phyloP scores from a whole-genome alignment of 257 asterid genomes.

The Coffea canephora region DNA sequence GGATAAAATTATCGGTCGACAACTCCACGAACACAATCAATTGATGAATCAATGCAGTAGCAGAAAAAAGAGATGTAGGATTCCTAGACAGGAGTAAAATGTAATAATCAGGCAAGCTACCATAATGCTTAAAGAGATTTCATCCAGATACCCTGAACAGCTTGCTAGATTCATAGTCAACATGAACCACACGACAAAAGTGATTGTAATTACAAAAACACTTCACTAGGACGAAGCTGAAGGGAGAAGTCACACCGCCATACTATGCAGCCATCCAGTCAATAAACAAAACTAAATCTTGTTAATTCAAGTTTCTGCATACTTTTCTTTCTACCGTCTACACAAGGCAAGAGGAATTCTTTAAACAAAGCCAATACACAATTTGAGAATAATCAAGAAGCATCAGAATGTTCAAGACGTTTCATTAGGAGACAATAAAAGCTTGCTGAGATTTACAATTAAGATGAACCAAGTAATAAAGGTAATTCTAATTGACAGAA shows the following conservation, averaged over 20 bases:
- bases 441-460: too few species aligned
- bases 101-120: neutral
- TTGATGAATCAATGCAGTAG: neutral
- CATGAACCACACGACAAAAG: neutral
- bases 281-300: neutral
- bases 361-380: neutral
- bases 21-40: neutral
- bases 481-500: too few species aligned
- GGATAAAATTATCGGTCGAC: slow-evolving; percentile 8
- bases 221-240: neutral
- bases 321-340: neutral
- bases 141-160: neutral
- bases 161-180: neutral
- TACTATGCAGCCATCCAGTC: neutral
- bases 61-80: neutral
- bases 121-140: neutral
- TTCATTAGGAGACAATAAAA: too few species aligned
- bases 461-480: too few species aligned
- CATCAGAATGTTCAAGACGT: too few species aligned
- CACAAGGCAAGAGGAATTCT: neutral
- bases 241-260: neutral
- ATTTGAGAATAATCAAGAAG: neutral
- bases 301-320: neutral
- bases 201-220: neutral
- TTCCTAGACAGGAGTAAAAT: neutral